Evolutionary conservation across 1,284 basidiomycete genomes (phyloP).

Genomic region (Agroathelia rolfsii): DNA sequence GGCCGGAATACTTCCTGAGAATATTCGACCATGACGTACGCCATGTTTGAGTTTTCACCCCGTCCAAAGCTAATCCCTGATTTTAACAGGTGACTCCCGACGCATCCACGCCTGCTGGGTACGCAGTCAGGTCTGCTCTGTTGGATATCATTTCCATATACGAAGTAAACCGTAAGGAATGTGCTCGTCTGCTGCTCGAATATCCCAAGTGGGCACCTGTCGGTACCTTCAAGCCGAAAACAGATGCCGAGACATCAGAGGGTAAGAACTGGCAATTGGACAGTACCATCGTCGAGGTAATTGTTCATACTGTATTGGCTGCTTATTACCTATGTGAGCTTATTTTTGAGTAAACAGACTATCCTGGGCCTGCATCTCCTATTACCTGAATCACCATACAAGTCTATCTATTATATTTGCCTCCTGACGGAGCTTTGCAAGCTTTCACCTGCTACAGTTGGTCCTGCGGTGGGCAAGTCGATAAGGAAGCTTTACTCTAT

Average conservation of each 20-base stretch:
- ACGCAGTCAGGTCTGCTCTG: slow-evolving; percentile 69
- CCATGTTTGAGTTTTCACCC: slow-evolving; percentile 10
- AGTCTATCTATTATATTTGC: slow-evolving; percentile 79
- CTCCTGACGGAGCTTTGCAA: slow-evolving; percentile 93
- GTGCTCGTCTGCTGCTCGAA: slow-evolving; percentile 79
- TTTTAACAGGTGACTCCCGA: slow-evolving; percentile 64
- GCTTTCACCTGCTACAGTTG: slow-evolving; percentile 82
- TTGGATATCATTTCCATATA: slow-evolving; percentile 87
- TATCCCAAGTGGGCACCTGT: slow-evolving; percentile 78
- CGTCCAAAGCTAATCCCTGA: slow-evolving; percentile 1
- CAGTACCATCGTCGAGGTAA: slow-evolving; percentile 70
- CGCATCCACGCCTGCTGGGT: slow-evolving; percentile 64
- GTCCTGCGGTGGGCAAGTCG: slow-evolving; percentile 92
- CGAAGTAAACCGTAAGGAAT: slow-evolving; percentile 95
- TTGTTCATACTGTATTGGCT: slow-evolving; percentile 3
- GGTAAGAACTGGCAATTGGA: slow-evolving; percentile 72
- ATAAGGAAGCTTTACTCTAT: slow-evolving; percentile 78
- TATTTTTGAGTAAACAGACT: slow-evolving; percentile 33
- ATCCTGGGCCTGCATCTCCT: slow-evolving; percentile 71
- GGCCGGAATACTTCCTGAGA: slow-evolving; percentile 61
- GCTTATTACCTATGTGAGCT: slow-evolving; percentile 1
- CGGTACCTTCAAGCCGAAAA: slow-evolving; percentile 77
- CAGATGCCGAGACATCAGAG: slow-evolving; percentile 44
- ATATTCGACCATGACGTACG: slow-evolving; percentile 77
- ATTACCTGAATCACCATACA: slow-evolving; percentile 71